phyloP scores from a whole-genome alignment of 345 rosid genomes.

The Cardamine occulta region DNA sequence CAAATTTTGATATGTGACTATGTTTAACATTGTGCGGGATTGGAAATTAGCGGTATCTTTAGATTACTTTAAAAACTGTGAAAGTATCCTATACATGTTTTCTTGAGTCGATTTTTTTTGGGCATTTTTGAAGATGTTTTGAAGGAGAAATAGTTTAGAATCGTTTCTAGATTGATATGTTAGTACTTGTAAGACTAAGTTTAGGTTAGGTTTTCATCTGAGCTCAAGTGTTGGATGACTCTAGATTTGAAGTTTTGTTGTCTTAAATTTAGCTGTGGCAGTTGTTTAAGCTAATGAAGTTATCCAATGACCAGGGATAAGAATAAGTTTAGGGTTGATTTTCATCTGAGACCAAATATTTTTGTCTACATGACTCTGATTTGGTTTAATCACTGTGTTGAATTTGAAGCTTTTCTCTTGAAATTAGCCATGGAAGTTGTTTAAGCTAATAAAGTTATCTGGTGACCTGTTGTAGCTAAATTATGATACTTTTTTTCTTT shows the following conservation, averaged over 20 bases:
- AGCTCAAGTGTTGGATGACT: background rate
- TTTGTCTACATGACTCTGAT: background rate
- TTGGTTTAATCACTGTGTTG: background rate
- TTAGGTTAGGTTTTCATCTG: background rate
- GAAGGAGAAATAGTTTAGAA: background rate
- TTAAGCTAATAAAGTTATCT: background rate
- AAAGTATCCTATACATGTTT: background rate
- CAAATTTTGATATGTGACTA: too few relatives aligned
- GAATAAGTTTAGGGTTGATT: background rate
- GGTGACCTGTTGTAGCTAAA: too few relatives aligned
- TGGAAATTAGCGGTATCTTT: background rate
- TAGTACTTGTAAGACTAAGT: background rate
- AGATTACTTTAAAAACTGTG: background rate
- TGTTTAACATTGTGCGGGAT: too few relatives aligned
- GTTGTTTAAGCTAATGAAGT: background rate
- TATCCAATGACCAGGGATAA: background rate
- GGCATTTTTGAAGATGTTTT: constrained; percentile 7
- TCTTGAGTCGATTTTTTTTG: background rate
- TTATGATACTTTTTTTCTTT: too few relatives aligned
- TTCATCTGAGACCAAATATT: background rate
- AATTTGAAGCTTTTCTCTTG: background rate
- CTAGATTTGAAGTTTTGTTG: background rate
- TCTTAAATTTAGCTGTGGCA: background rate
- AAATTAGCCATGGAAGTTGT: background rate
- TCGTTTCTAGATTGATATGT: background rate